Evolutionary conservation across 2,329 filamentous ascomycete genomes (phyloP).

Genomic region (Daldinia sp.): DNA sequence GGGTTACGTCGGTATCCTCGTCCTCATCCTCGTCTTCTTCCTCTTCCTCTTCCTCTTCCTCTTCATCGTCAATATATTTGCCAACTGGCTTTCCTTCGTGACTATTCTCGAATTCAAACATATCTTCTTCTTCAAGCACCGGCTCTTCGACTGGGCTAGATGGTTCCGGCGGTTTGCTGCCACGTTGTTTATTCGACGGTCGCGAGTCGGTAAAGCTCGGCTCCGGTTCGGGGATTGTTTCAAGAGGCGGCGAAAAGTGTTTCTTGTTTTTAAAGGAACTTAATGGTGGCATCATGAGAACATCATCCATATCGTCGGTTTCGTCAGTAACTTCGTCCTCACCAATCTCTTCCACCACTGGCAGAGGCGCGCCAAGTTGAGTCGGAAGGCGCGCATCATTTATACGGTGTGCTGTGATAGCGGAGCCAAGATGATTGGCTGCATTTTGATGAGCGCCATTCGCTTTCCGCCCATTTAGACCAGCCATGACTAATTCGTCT

Average conservation of each 20-base stretch:
- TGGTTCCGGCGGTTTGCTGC: constrained; percentile 20
- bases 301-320: constrained; percentile 38
- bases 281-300: constrained; percentile 43
- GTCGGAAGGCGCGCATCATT: constrained; percentile 32
- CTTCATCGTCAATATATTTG: constrained; percentile 49
- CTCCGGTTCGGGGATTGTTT: constrained; percentile 12
- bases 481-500: constrained; percentile 44
- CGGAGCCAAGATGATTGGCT: constrained; percentile 16
- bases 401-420: constrained; percentile 24
- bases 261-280: constrained; percentile 44
- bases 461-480: constrained; percentile 26
- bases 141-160: constrained; percentile 9
- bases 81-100: constrained; percentile 40
- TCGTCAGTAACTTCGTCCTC: constrained; percentile 29
- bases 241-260: constrained; percentile 39
- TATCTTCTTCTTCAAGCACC: constrained; percentile 48
- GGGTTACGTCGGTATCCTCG: constrained; percentile 27
- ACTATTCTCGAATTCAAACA: constrained; percentile 58
- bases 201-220: constrained; percentile 8
- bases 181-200: constrained; percentile 3
- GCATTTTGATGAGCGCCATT: constrained; percentile 16
- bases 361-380: constrained; percentile 20
- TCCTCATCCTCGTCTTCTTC: constrained; percentile 35
- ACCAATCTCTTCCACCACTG: constrained; percentile 24
- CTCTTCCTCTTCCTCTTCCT: constrained; percentile 30